Conservation (phyloP, 2,329 filamentous ascomycete species). For the Ramichloridium luteum region DNA sequence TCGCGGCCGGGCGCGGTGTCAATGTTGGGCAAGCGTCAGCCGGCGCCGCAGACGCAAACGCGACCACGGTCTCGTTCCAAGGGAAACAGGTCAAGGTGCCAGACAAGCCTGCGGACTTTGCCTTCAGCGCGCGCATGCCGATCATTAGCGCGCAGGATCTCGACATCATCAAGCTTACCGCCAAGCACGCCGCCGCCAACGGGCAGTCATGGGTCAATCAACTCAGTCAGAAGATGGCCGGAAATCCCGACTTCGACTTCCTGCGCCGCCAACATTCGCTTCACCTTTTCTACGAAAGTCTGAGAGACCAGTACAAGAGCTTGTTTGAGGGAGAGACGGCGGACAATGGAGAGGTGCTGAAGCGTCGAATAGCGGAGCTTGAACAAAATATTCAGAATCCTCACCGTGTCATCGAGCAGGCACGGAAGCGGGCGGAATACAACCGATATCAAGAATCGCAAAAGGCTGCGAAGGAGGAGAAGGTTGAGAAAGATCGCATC, state of each 20-base stretch:
- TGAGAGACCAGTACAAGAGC: constrained; percentile 87
- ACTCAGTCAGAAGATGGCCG: constrained; percentile 73
- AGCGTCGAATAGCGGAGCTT: constrained; percentile 60
- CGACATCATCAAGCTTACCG: constrained; percentile 60
- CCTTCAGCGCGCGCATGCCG: constrained; percentile 93
- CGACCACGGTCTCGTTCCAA: constrained; percentile 32
- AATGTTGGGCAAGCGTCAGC: constrained; percentile 57
- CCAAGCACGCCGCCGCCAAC: constrained; percentile 84
- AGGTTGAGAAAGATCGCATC: constrained; percentile 66
- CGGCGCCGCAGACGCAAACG: constrained; percentile 37
- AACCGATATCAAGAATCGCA: constrained; percentile 72
- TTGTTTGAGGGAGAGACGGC: constrained; percentile 57
- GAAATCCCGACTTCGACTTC: constrained; percentile 94
- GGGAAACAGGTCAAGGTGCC: constrained; percentile 64
- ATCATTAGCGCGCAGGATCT: constrained; percentile 93
- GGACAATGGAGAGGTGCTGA: constrained; percentile 57
- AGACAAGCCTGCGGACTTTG: constrained; percentile 62
- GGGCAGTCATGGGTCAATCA: constrained; percentile 85
- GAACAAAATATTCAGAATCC: constrained; percentile 66
- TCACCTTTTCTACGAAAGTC: constrained; percentile 85
- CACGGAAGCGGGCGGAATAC: constrained; percentile 79
- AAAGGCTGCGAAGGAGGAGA: constrained; percentile 78
- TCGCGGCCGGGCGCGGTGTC: constrained; percentile 70
- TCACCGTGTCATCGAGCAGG: constrained; percentile 65
- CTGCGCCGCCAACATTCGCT: constrained; percentile 89